A percentile compares a stretch with the other conserved stretches of the same genome.
Conservation (phyloP, 176 grass and related monocot genomes). For the Elaeis guineensis region DNA sequence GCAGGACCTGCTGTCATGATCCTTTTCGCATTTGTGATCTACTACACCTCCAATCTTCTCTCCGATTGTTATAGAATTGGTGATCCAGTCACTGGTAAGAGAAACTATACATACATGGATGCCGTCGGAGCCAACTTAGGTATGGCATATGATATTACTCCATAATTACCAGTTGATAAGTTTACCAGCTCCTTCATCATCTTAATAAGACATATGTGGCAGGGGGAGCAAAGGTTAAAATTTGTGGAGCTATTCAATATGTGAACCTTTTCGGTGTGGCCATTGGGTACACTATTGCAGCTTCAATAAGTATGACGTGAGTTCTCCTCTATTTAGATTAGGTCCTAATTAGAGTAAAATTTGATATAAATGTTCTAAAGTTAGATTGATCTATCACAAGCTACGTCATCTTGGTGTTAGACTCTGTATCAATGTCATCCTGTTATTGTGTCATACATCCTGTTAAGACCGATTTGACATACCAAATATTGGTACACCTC, state of each 20-base stretch:
- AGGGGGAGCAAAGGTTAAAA: slow-evolving; percentile 44
- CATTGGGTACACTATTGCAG: slow-evolving; percentile 52
- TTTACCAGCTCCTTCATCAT: too few species aligned
- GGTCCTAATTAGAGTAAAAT: too few species aligned
- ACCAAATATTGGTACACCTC: too few species aligned
- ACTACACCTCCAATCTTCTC: slow-evolving; percentile 38
- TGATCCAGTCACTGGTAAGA: slow-evolving; percentile 29
- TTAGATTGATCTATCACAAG: too few species aligned
- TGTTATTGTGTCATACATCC: too few species aligned
- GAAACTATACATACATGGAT: slow-evolving; percentile 66
- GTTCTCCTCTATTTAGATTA: not conserved
- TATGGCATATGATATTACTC: not conserved
- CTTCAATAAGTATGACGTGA: slow-evolving; percentile 59
- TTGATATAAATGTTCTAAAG: too few species aligned
- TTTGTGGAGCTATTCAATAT: slow-evolving; percentile 53
- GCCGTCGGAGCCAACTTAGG: slow-evolving; percentile 47
- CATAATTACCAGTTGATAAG: too few species aligned
- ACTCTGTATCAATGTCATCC: too few species aligned
- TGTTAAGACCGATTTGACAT: too few species aligned
- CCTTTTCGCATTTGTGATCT: slow-evolving; percentile 43
- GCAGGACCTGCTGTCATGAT: slow-evolving; percentile 40
- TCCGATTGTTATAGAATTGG: slow-evolving; percentile 42
- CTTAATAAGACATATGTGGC: too few species aligned
- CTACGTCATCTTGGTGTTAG: fast-evolving
- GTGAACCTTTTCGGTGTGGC: slow-evolving; percentile 50